Evolutionary conservation across 2,329 filamentous ascomycete species (phyloP).

Genomic region (Penicillium sp.): DNA sequence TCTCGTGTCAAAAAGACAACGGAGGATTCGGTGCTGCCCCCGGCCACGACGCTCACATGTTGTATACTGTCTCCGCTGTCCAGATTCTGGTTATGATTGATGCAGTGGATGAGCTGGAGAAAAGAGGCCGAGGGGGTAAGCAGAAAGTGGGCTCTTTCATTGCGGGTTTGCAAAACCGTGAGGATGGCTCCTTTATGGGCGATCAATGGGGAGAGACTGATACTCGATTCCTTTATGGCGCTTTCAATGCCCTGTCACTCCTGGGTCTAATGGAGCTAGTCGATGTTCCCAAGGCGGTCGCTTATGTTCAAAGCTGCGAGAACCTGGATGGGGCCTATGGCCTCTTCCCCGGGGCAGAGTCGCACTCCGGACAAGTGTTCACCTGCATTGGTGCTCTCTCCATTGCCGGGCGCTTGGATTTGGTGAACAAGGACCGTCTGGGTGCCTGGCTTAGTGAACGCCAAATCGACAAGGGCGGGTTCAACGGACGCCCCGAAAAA

Average conservation of each 20-base stretch:
- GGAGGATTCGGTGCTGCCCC: constrained; percentile 94
- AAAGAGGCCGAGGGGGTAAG: constrained; percentile 65
- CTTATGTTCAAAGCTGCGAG: constrained; percentile 75
- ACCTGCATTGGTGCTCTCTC: constrained; percentile 86
- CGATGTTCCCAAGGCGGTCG: constrained; percentile 76
- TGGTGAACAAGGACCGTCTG: constrained; percentile 78
- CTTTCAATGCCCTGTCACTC: constrained; percentile 85
- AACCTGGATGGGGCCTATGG: constrained; percentile 97
- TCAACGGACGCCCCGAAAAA: constrained; percentile 96
- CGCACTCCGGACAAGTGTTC: constrained; percentile 93
- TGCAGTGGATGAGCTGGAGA: constrained; percentile 79
- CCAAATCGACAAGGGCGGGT: constrained; percentile 79
- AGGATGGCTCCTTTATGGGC: constrained; percentile 84
- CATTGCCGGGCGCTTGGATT: constrained; percentile 78
- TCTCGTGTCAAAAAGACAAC: constrained; percentile 85
- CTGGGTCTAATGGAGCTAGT: constrained; percentile 71
- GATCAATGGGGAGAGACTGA: constrained; percentile 97
- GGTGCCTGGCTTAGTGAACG: constrained; percentile 91
- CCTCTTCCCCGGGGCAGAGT: constrained; percentile 84
- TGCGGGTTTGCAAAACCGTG: constrained; percentile 73
- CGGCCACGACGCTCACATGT: constrained; percentile 91
- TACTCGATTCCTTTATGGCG: constrained; percentile 89
- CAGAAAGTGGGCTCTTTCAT: constrained; percentile 78
- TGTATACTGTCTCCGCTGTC: constrained; percentile 92
- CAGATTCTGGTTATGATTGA: constrained; percentile 88